A percentile compares a stretch with the other conserved stretches of the same genome.
Conservation (phyloP, 148 eudicot species). For the Silene uniflora region DNA sequence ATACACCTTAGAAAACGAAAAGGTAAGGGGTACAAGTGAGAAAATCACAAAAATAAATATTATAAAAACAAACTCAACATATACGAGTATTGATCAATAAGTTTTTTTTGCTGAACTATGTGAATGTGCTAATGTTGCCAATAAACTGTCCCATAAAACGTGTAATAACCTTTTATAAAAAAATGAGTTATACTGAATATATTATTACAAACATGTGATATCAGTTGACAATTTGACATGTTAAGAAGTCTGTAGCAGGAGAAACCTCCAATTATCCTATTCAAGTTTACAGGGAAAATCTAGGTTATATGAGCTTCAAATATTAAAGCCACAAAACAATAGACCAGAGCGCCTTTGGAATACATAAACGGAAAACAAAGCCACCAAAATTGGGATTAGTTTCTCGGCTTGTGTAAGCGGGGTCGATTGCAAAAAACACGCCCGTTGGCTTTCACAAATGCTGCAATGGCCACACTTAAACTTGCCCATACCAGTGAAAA, state of each 20-base stretch:
- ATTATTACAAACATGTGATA: background rate
- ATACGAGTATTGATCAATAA: no score
- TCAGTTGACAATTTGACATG: background rate
- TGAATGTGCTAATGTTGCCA: no score
- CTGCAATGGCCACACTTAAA: slow-evolving; percentile 54
- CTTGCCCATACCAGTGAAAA: slow-evolving; percentile 70
- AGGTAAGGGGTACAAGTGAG: no score
- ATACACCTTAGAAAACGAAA: no score
- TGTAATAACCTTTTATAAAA: no score
- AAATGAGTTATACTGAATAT: background rate
- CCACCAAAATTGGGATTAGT: slow-evolving; percentile 18
- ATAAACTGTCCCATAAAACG: no score
- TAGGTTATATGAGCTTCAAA: background rate
- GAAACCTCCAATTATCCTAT: background rate
- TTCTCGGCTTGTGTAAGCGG: slow-evolving; percentile 61
- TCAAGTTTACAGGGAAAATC: background rate
- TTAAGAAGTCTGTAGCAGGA: no score
- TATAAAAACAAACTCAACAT: no score
- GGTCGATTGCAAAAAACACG: slow-evolving; percentile 88
- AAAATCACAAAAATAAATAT: no score
- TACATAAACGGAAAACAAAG: background rate
- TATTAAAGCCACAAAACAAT: no score
- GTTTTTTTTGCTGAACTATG: no score
- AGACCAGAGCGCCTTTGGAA: no score
- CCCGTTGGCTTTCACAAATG: slow-evolving; percentile 64